Evolutionary conservation across 257 asterid genomes (phyloP), one percentile per base, ranked within the genome.

Genomic region (Cordia subcordata): DNA sequence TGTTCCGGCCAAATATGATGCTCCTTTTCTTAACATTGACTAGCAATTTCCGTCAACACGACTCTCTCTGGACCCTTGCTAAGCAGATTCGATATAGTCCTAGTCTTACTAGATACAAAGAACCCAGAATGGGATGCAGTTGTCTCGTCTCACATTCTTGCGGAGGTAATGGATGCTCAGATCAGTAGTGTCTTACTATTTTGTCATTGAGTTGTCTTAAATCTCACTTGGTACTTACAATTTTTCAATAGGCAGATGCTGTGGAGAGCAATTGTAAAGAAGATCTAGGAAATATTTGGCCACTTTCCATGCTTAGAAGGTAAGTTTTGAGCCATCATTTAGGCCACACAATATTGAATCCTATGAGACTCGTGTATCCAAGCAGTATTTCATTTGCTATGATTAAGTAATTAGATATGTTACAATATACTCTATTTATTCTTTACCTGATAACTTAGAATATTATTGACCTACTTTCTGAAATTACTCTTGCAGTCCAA

Each of bases 91-190:
- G 99, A 93, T 67, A 93, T 89, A 68, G 97, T 93, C 68, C 79
- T 93, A 45, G 99, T 92, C 70, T 94, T 92, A 70, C 72, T 88
- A 60, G 99, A 92, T 82, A 92, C 96, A 49, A 92, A 86, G 67
- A 93, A 93, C 65, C 96, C 99, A 1, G 83, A 85, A 55, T 93
- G 99, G 99, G 99, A 89, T 76, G 90, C 82, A 62, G 97, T 89
- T 76, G 99, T 89, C 79, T 93, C 99, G 27, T 82, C 94, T 52
- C 97, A 93, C 77, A 93, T 93, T 67, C 99, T 93, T 58, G 79
- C 77, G 19, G 89, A 86, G 96, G 99, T 92, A 75, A 73, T 69
- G 13, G 12, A 64, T 74, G 42, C 40, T 23, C 52, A 3, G 35
- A 68, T 20, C 59, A 58, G 58, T 38, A 49, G 49, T 72, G 66